Base-by-base conservation (phyloP, 306 rosid genomes). In the Boehmeria nivea region DNA sequence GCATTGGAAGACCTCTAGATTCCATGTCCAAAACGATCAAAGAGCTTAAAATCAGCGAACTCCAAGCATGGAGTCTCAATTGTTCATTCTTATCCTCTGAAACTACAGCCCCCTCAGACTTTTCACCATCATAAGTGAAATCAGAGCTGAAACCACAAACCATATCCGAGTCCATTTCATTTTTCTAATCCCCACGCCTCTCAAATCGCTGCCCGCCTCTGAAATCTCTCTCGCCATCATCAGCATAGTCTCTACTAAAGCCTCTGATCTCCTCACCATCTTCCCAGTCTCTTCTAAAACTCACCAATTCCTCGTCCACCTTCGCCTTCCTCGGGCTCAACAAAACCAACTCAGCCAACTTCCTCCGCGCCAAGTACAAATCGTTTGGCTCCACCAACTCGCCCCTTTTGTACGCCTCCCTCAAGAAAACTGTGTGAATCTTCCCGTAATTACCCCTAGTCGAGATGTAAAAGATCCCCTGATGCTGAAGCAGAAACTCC, bases 361-460 rank as follows among this genome's bases (percentile, higher is more conserved):
- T 76, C 65, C 91, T 74, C 54, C 94, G 76, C 0, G 89, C 94
- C 69, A 87, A 64, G 69, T 87, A 87, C 69, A 90, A 72, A 47
- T 82, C 88, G 71, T 84, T 90, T 1, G 91, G 88, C 76, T 82
- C 94, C 2, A 80, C 22, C 78, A 90, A 65, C 61, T 82, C 88
- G 0, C 98, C 88, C 71, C 69, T 84, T 74, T 65, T 76, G 68
- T 84, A 90, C 1, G 78, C 87, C 77, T 90, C 94, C 73, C 94
- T 74, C 9, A 90, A 83, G 67, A 86, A 90, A 71, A 90, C 88
- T 0, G 94, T 90, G 25, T 90, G 94, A n/a, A 90, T 89, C 82
- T 90, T 90, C 52, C 95, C 98, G 0, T 80, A 89, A 62, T 90
- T 84, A 33, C 95, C 98, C 61, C 95, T 74, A 0, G 98, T 87